Base-by-base conservation (phyloP, 208 protist species). In the Herpetomonas muscarum region DNA sequence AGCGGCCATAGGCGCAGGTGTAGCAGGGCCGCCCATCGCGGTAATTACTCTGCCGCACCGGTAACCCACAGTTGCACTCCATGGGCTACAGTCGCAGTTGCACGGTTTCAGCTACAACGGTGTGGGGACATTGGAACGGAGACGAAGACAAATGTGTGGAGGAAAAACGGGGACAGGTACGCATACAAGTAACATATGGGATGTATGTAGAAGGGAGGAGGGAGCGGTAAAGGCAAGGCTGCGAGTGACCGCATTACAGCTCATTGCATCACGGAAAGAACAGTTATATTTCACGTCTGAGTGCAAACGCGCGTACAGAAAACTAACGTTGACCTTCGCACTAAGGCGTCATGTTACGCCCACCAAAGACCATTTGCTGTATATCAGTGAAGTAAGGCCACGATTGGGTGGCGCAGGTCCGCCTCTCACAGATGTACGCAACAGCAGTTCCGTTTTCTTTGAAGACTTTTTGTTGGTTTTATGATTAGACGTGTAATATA, bases 31-130 rank as follows among this genome's bases (percentile, higher is more conserved):
- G 76, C 45, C 87, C 84, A 67, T 81, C 74, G 25, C 76, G 78
- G 21, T 54, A 59, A 22, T 77, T 61, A 34, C 70, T 49, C 48
- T 72, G 80, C 19, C 65, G 67, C 2, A 72, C 84, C 9, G 61
- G 70, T 6, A 57, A 26, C 0, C 74, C 79, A 59, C 87, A 94
- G 29, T 72, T 61, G 64, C 87, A 94, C 68, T 90, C 72, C 87
- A 94, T n/a, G n/a, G n/a, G n/a, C n/a, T n/a, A n/a, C n/a, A n/a
- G n/a, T n/a, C n/a, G n/a, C n/a, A 39, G 34, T 39, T 17, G 34
- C 15, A 39, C 15, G 41, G 41, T 46, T 6, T 4, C 22, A 46
- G 19, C 10, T 22, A 19, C 41, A 46, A 19, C 19, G 41, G 17
- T 46, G 41, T 46, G 41, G 41, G 5, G 41, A 39, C n/a, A n/a